Percentiles rank a stretch among this genome's conserved stretches.
Evolutionary conservation across 2,329 filamentous ascomycete species (phyloP).

Genomic region (Cylindrodendrum hubeiense): DNA sequence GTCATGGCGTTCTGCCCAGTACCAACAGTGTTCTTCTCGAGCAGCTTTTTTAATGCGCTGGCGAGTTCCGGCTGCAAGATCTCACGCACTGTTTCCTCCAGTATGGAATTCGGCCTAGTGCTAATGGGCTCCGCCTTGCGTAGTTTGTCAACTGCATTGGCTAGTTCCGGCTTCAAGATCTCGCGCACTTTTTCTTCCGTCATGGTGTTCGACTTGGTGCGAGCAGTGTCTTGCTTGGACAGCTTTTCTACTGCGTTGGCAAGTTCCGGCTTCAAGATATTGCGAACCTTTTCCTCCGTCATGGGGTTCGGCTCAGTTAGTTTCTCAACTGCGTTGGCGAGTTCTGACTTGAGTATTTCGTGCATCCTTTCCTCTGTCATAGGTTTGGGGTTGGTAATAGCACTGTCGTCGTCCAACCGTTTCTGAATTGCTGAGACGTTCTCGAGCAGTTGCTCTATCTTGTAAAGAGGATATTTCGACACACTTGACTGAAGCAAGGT

Average conservation of each 20-base stretch:
- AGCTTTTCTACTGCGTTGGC: neutral
- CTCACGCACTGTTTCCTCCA: slow-evolving; percentile 24
- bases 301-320: neutral
- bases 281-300: neutral
- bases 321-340: neutral
- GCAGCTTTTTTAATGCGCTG: slow-evolving; percentile 24
- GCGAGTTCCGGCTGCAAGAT: slow-evolving; percentile 20
- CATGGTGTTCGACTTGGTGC: neutral
- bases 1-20: neutral
- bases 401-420: neutral
- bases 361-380: neutral
- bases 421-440: slow-evolving; percentile 14
- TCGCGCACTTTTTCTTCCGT: slow-evolving; percentile 14
- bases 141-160: neutral
- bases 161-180: slow-evolving; percentile 12
- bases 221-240: neutral
- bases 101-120: neutral
- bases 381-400: neutral
- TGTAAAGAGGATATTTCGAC: slow-evolving; percentile 4
- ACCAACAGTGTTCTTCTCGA: neutral
- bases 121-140: neutral
- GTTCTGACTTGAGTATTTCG: neutral
- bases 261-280: neutral
- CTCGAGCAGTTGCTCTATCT: slow-evolving; percentile 10
- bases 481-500: slow-evolving; percentile 9